A percentile compares a stretch with the other conserved stretches of the same genome.
Conservation (phyloP, 179 eudicot genomes). For the Beta corolliflora region DNA sequence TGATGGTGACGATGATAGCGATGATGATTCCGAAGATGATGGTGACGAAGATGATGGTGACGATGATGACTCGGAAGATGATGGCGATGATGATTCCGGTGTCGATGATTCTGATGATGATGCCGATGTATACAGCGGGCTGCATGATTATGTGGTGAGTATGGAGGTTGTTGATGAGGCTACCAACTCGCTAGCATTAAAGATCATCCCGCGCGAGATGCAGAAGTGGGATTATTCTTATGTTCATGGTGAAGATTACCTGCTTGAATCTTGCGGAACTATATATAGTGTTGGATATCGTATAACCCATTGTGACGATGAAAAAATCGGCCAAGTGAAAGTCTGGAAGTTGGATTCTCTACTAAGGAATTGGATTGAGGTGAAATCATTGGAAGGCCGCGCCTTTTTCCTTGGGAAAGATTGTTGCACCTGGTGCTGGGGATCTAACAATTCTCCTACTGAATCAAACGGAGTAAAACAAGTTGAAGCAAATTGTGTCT, state of each 20-base stretch:
- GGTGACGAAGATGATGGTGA: too few relatives aligned
- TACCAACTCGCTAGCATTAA: neutral
- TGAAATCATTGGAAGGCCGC: slow-evolving; percentile 4
- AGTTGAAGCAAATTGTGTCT: neutral
- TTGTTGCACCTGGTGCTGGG: slow-evolving; percentile 15
- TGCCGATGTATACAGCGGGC: too few relatives aligned
- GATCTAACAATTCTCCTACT: neutral
- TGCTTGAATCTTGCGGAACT: slow-evolving; percentile 6
- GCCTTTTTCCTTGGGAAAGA: slow-evolving; percentile 12
- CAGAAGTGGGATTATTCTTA: neutral
- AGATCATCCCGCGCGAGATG: neutral
- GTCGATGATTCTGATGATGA: too few relatives aligned
- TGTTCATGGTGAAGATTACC: neutral
- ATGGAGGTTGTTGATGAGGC: neutral
- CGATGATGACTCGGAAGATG: too few relatives aligned
- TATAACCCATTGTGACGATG: neutral
- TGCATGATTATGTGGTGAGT: neutral
- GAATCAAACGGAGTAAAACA: neutral
- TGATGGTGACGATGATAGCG: too few relatives aligned
- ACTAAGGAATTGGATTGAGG: neutral
- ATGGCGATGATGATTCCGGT: too few relatives aligned
- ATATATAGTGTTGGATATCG: neutral
- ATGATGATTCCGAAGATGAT: too few relatives aligned
- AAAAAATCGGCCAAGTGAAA: neutral
- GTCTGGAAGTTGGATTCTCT: neutral